Evolutionary conservation across 495 filamentous ascomycete species (phyloP), one percentile per base, ranked within the genome.

Genomic region (Penicillium psychrofluorescens): DNA sequence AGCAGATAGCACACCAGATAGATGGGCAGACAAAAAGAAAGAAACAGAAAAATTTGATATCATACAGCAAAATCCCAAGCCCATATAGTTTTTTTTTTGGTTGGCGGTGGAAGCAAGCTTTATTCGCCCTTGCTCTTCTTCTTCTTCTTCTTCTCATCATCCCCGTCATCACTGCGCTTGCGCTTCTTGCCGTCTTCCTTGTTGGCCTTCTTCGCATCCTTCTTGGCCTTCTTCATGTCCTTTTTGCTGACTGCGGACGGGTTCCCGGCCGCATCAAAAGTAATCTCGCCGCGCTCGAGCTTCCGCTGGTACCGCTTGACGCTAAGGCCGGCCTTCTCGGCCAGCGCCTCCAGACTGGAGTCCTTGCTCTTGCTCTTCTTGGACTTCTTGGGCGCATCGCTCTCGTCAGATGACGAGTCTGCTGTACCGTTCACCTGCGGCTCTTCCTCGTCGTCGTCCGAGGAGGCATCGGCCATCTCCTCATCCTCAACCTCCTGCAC

Each of bases 171-270:
- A 28, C 68, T 66, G 38, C 71, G 64, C 69, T 79, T 78, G 56
- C 69, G 68, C 67, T 80, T 80, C 67, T 75, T 80, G 49, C 62
- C 65, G 15, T 63, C 67, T 35, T 67, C 70, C 58, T 75, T 74
- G 47, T 55, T 43, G 6, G 64, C 64, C 61, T 84, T 81, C 58
- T 77, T 76, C 50, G 72, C 72, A 14, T 72, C 72, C 66, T 84
- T 84, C 75, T 79, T 81, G 48, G 76, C 71, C 70, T 84, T 85
- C 76, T 88, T 88, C 46, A 84, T 60, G 42, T 83, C 82, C 67
- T 88, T 88, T 72, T 87, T 85, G 63, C 77, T 83, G 46, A 81
- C 45, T n/a, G 80, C 59, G 41, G 73, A 63, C 8, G 81, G 80
- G 43, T 68, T 80, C 31, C 81, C 81, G 36, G 77, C 72, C 7